phyloP scores from a whole-genome alignment of 495 filamentous ascomycete species.

The Penicillium desertorum region DNA sequence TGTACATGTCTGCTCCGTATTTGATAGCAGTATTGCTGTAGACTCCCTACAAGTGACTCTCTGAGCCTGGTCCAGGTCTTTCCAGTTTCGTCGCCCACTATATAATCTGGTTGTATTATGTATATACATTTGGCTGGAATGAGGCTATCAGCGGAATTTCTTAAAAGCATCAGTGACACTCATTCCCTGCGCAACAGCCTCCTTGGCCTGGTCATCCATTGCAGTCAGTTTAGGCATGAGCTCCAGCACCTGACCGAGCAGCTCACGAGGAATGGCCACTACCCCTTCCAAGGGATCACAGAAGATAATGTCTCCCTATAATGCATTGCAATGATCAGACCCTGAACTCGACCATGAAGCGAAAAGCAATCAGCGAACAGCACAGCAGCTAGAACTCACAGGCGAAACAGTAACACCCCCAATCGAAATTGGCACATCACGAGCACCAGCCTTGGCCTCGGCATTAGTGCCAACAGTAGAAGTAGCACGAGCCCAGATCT shows the following conservation, averaged over 20 bases:
- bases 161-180: constrained; percentile 59
- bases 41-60: neutral
- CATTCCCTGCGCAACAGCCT: constrained; percentile 57
- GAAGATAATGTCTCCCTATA: constrained; percentile 62
- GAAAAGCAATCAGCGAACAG: neutral
- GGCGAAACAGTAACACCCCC: constrained; percentile 49
- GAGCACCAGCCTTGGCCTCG: constrained; percentile 56
- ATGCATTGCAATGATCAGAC: neutral
- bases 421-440: constrained; percentile 54
- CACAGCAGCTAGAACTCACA: constrained; percentile 30
- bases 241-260: constrained; percentile 50
- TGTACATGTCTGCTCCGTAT: neutral
- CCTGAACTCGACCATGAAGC: neutral
- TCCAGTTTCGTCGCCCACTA: too few species aligned
- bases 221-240: constrained; percentile 53
- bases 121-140: neutral
- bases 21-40: constrained; percentile 1
- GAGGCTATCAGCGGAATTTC: constrained; percentile 33
- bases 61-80: neutral
- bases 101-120: neutral
- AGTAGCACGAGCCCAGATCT: constrained; percentile 57
- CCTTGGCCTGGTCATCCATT: constrained; percentile 62
- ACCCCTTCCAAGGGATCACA: constrained; percentile 61
- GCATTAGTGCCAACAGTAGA: constrained; percentile 61
- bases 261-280: constrained; percentile 57